Base-by-base conservation (phyloP, 768 basidiomycete genomes). In the Amanita exitialis region DNA sequence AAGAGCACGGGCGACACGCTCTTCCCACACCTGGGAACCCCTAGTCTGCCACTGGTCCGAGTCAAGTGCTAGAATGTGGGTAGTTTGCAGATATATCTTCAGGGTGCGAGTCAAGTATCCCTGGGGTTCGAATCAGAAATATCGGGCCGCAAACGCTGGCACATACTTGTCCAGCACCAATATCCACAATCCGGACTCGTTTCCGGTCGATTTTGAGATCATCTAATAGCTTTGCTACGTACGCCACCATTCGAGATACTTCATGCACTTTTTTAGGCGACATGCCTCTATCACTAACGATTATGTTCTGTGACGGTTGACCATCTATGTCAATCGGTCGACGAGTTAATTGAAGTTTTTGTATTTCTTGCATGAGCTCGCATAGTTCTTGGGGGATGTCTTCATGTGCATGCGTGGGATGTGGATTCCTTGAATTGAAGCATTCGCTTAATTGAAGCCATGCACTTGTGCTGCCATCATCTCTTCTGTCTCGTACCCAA, bases 231-330 rank as follows among this genome's bases (percentile, higher is more conserved):
- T 61, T 64, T 35, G 58, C 52, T 23, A 83, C 68, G 64, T 78
- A 83, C 6, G 71, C 62, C 15, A 72, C 66, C 83, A 87, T 87
- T 44, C 76, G 74, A 1, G 65, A 56, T 42, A 89, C 83, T 61
- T 89, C 86, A 55, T 89, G 86, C 2, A 68, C 66, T 61, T 89
- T 89, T 62, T 89, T 89, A 4, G 84, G 84, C 3, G 83, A 85
- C 77, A 86, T 82, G 13, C 85, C 82, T 41, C 62, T 59, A 3
- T 55, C 18, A 7, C 59, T 55, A 9, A 53, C 38, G 8, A 58
- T 44, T 2, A 42, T 34, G 34, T 47, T 27, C 20, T 4, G 21
- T 2, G 44, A n/a, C 12, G 30, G 27, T 6, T 47, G 9, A 5
- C 34, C 36, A 41, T 41, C 18, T 13, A 53, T 43, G 21, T 47